phyloP scores from a whole-genome alignment of 805 yeast genomes.

The Barnettozyma vustinii region DNA sequence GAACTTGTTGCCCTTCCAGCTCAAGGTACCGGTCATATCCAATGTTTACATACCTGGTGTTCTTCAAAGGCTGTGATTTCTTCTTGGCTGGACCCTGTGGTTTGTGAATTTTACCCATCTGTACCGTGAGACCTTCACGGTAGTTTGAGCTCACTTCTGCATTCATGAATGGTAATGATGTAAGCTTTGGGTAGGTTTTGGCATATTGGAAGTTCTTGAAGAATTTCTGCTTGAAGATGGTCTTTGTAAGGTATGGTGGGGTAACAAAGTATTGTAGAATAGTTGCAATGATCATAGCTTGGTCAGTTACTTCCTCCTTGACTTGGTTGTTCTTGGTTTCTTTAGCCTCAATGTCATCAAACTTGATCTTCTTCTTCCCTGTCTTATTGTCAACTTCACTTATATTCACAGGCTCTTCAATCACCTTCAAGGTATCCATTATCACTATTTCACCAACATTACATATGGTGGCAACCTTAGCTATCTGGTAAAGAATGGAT shows the following conservation, averaged over 20 bases:
- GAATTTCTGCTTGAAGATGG: conserved; percentile 49
- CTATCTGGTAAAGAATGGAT: conserved; percentile 67
- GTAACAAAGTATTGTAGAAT: conserved; percentile 78
- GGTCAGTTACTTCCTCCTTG: conserved; percentile 24
- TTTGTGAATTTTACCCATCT: conserved; percentile 33
- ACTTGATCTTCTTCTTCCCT: conserved; percentile 27
- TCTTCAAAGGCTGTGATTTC: conserved; percentile 44
- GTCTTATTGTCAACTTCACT: conserved; percentile 21
- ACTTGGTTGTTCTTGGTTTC: conserved; percentile 10
- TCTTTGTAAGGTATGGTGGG: conserved; percentile 70
- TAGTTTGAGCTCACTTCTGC: conserved; percentile 35
- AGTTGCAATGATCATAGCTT: conserved; percentile 54
- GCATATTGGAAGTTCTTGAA: conserved; percentile 55
- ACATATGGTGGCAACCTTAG: conserved; percentile 65
- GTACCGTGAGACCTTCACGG: conserved; percentile 56
- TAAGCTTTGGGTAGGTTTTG: conserved; percentile 59
- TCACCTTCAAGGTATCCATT: conserved; percentile 42
- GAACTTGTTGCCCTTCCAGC: conserved; percentile 55
- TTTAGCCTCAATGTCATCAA: conserved; percentile 26
- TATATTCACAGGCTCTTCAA: conserved; percentile 15
- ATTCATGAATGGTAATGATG: conserved; percentile 71
- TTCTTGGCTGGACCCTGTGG: conserved; percentile 29
- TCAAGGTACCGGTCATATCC: conserved; percentile 60
- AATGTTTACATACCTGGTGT: conserved; percentile 71
- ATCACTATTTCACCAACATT: conserved; percentile 72